Percentiles rank a stretch among this genome's conserved stretches.
Conservation (phyloP, 257 asterid genomes). For the Osmanthus fragrans region DNA sequence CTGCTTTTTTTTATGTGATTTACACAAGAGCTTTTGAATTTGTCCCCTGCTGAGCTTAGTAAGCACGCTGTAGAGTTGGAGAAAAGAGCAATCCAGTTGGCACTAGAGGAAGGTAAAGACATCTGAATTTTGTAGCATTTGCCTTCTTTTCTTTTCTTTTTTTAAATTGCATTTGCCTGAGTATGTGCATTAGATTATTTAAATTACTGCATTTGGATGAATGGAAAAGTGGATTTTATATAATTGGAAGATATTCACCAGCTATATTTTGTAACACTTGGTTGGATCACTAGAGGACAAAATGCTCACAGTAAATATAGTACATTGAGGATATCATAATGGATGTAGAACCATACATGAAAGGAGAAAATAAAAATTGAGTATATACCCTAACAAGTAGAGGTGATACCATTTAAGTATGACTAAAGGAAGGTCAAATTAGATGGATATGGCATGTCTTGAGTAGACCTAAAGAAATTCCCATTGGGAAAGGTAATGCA, state of each 20-base stretch:
- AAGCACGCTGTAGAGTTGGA: slow-evolving; percentile 80
- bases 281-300: neutral
- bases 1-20: slow-evolving; percentile 30
- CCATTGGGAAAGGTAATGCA: neutral
- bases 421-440: neutral
- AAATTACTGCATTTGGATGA: neutral
- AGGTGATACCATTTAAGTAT: neutral
- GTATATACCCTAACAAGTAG: neutral
- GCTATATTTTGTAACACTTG: neutral
- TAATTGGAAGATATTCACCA: neutral
- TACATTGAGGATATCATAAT: neutral
- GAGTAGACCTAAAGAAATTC: no score
- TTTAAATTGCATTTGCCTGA: neutral
- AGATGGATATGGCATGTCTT: neutral
- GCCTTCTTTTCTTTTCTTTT: neutral
- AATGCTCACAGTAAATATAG: neutral
- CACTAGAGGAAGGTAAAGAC: slow-evolving; percentile 69
- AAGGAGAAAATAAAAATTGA: neutral
- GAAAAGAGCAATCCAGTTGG: slow-evolving; percentile 65
- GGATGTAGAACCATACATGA: neutral
- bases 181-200: neutral
- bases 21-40: slow-evolving; percentile 57
- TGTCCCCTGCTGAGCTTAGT: slow-evolving; percentile 74
- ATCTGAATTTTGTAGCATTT: neutral
- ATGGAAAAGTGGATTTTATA: neutral